These are phyloP conservation scores for Penicillium sp. DNA, from an alignment of 2,329 filamentous ascomycete species.

Conservation along the genomic window DNA sequence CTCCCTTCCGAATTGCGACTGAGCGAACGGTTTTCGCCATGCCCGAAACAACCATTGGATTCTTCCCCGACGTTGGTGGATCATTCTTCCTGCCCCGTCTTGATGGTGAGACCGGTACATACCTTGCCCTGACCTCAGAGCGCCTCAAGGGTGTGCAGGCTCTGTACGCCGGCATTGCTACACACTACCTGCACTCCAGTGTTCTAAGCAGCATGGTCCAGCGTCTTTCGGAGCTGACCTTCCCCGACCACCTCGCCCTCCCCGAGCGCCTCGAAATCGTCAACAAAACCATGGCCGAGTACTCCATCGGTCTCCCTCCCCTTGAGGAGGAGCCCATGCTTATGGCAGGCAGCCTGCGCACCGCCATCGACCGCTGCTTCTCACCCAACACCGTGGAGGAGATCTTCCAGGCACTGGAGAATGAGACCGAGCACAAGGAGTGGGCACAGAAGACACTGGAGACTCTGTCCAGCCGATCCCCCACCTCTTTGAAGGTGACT, in stretches of 20 bases:
- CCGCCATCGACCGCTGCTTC: conserved; percentile 85
- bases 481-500: conserved; percentile 82
- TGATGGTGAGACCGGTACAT: conserved; percentile 83
- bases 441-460: conserved; percentile 81
- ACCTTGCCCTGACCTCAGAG: conserved; percentile 89
- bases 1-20: conserved; percentile 93
- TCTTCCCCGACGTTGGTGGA: conserved; percentile 96
- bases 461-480: conserved; percentile 76
- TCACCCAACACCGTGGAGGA: conserved; percentile 65
- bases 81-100: conserved; percentile 94
- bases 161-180: conserved; percentile 89
- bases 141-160: conserved; percentile 78
- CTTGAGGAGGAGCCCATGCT: conserved; percentile 62
- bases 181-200: conserved; percentile 93
- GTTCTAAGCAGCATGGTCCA: conserved; percentile 78
- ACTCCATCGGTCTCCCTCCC: conserved; percentile 75
- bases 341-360: conserved; percentile 69
- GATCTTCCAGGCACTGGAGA: conserved; percentile 69
- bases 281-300: conserved; percentile 89
- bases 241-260: conserved; percentile 72
- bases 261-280: conserved; percentile 69
- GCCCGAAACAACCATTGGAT: conserved; percentile 97
- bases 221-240: conserved; percentile 84
- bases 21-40: conserved; percentile 96
- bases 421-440: conserved; percentile 56